phyloP scores from a whole-genome alignment of 2,329 filamentous ascomycete species.

The Didymellaceae sp. region DNA sequence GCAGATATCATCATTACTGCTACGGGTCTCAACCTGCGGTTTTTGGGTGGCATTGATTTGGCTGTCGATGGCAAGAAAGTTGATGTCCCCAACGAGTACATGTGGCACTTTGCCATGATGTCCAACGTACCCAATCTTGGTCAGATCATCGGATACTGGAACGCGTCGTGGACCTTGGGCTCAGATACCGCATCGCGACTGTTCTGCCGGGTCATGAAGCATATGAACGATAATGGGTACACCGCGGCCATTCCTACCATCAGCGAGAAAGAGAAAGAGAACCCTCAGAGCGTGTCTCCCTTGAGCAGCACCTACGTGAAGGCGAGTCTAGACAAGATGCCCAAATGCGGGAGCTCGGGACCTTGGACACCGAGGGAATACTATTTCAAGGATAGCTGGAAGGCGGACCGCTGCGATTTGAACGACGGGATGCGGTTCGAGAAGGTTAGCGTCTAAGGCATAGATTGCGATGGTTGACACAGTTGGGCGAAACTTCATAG shows the following conservation, averaged over 20 bases:
- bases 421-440: conserved; percentile 50
- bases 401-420: conserved; percentile 52
- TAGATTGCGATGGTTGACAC: neutral
- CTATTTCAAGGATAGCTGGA: conserved; percentile 54
- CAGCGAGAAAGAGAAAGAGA: conserved; percentile 48
- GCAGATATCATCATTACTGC: conserved; percentile 71
- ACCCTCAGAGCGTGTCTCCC: conserved; percentile 51
- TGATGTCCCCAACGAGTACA: conserved; percentile 57
- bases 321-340: conserved; percentile 50
- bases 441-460: conserved; percentile 25
- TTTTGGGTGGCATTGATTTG: conserved; percentile 62
- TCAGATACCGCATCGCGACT: conserved; percentile 62
- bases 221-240: conserved; percentile 56
- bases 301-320: conserved; percentile 61
- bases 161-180: conserved; percentile 68
- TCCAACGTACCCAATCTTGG: conserved; percentile 67
- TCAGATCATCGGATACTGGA: conserved; percentile 66
- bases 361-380: conserved; percentile 54
- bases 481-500: too few species aligned
- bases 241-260: conserved; percentile 55
- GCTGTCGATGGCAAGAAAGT: conserved; percentile 59
- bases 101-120: conserved; percentile 69
- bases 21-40: conserved; percentile 64
- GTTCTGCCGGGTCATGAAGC: conserved; percentile 58
- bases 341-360: conserved; percentile 55